Base-by-base conservation (phyloP, 208 protist species). In the Angomonas deanei region DNA sequence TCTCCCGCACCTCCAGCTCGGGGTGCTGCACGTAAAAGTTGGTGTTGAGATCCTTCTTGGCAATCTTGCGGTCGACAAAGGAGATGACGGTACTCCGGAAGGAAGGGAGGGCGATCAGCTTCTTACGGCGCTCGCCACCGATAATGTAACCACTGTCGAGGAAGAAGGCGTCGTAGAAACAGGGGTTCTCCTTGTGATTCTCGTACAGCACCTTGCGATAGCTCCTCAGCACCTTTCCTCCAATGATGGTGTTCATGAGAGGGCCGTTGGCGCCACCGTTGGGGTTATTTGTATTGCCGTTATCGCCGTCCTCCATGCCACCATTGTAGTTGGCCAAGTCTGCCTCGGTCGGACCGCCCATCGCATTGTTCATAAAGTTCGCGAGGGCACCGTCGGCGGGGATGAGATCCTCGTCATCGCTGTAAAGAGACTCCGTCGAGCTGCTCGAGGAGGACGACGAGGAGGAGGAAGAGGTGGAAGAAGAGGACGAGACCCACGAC, bases 21-120 rank as follows among this genome's bases (percentile, higher is more conserved):
- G 87, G 87, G 63, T 94, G 87, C 61, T 88, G 84, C 13, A 94
- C 76, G 68, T 89, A 91, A 57, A 94, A 94, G 66, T 94, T 74
- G 67, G 76, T 69, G 61, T 94, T 94, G 11, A 91, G 74, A 50
- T 94, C 87, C 68, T 94, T 94, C 72, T 94, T 94, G 19, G 88
- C 62, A 27, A 87, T 84, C 66, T 86, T 84, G 59, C 80, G 84
- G 54, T 90, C 84, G 4, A 91, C 87, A 49, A 91, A 94, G 6
- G 76, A 84, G 46, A 94, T 91, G 60, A 94, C 77, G 19, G 87
- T 87, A 34, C 79, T 79, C 26, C 83, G 81, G 68, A 90, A 94
- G 30, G 79, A 84, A 0, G 78, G 81, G 38, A 94, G 68, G 1
- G 78, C 74, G 33, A 94, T 86, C 54, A 80, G 74, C 72, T 94